These are phyloP conservation scores for Leptoxyphium fumago DNA, from an alignment of 2,329 filamentous ascomycete genomes.

Conservation along the genomic window DNA sequence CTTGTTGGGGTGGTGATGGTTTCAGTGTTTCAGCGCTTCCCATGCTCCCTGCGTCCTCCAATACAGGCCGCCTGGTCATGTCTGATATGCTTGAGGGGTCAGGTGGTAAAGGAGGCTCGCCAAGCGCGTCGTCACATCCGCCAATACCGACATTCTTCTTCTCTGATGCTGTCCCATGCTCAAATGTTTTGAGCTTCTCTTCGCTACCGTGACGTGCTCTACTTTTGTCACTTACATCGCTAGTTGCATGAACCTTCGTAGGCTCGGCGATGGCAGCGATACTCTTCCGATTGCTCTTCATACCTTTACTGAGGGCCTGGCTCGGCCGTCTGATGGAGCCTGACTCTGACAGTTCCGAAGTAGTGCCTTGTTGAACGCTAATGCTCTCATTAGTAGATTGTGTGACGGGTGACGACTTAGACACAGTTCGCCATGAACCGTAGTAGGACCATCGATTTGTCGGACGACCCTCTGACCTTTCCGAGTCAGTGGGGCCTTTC, in stretches of 20 bases:
- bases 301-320: slow-evolving; percentile 23
- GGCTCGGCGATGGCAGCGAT: slow-evolving; percentile 29
- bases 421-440: slow-evolving; percentile 24
- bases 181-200: slow-evolving; percentile 11
- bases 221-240: slow-evolving; percentile 13
- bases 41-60: slow-evolving; percentile 8
- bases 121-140: slow-evolving; percentile 6
- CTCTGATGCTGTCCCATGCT: slow-evolving; percentile 7
- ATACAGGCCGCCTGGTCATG: slow-evolving; percentile 2
- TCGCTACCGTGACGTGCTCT: slow-evolving; percentile 11
- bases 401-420: slow-evolving; percentile 33
- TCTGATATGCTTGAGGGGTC: slow-evolving; percentile 22
- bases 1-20: slow-evolving; percentile 5
- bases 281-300: slow-evolving; percentile 32
- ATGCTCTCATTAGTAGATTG: slow-evolving; percentile 32
- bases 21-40: slow-evolving; percentile 5
- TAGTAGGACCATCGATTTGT: slow-evolving; percentile 28
- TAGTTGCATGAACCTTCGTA: slow-evolving; percentile 30
- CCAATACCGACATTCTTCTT: slow-evolving; percentile 9
- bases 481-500: not conserved
- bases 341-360: slow-evolving; percentile 21
- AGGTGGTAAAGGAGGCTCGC: slow-evolving; percentile 30
- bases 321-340: slow-evolving; percentile 3
- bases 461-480: not conserved
- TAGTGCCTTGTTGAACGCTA: slow-evolving; percentile 28